These are phyloP conservation scores for Gymnopilus dilepis DNA, from an alignment of 768 basidiomycete species.

Conservation along the genomic window DNA sequence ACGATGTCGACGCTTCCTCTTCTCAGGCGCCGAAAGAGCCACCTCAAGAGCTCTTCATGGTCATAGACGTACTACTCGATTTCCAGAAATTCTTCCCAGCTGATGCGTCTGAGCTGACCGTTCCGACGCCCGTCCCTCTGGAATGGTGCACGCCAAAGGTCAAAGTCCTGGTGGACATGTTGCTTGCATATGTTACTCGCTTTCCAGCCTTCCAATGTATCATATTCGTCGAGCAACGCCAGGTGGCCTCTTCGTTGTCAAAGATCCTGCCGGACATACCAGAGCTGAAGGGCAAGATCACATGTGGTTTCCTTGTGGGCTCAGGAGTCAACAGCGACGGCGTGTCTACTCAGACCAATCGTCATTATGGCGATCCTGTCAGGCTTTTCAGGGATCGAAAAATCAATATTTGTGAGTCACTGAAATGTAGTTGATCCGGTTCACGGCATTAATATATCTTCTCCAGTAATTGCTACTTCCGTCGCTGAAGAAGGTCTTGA, in stretches of 20 bases:
- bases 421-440: not conserved
- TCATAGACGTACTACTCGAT: slow-evolving; percentile 48
- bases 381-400: slow-evolving; percentile 65
- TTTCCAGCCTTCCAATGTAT: slow-evolving; percentile 72
- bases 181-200: slow-evolving; percentile 55
- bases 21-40: slow-evolving; percentile 27
- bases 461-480: slow-evolving; percentile 78
- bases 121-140: slow-evolving; percentile 50
- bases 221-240: slow-evolving; percentile 87
- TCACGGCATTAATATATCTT: not conserved
- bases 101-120: slow-evolving; percentile 31
- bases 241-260: slow-evolving; percentile 74
- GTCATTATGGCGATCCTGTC: slow-evolving; percentile 63
- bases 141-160: slow-evolving; percentile 81
- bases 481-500: slow-evolving; percentile 95
- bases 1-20: slow-evolving; percentile 19
- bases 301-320: slow-evolving; percentile 72
- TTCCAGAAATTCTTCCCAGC: slow-evolving; percentile 54
- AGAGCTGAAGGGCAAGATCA: slow-evolving; percentile 58
- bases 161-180: slow-evolving; percentile 60
- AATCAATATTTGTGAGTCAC: slow-evolving; percentile 68
- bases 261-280: slow-evolving; percentile 66
- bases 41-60: slow-evolving; percentile 41
- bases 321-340: slow-evolving; percentile 59
- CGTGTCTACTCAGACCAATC: slow-evolving; percentile 42